phyloP scores from a whole-genome alignment of 768 basidiomycete species.

The Termitomyces sp. region DNA sequence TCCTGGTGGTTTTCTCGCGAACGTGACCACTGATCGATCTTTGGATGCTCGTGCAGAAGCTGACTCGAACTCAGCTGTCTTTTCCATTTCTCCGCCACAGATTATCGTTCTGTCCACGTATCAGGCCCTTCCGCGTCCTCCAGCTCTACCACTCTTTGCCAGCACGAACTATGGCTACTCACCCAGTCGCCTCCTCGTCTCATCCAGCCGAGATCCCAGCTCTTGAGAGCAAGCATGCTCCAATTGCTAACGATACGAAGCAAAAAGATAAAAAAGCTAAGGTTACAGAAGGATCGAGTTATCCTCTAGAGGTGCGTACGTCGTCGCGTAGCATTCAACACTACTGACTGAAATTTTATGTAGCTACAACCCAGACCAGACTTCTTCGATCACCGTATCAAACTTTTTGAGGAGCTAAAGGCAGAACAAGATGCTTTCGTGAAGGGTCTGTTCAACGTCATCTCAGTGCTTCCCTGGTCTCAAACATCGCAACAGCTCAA shows the following conservation, averaged over 20 bases:
- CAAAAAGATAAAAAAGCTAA: slow-evolving; percentile 41
- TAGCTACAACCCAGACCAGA: slow-evolving; percentile 81
- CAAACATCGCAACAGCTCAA: slow-evolving; percentile 46
- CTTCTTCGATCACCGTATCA: slow-evolving; percentile 87
- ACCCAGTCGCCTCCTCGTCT: slow-evolving; percentile 52
- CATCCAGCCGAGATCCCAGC: slow-evolving; percentile 46
- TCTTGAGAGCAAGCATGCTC: slow-evolving; percentile 38
- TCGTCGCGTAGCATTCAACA: not conserved
- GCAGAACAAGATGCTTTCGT: slow-evolving; percentile 79
- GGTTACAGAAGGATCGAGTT: slow-evolving; percentile 33
- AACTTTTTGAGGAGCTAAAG: slow-evolving; percentile 86
- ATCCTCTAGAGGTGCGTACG: slow-evolving; percentile 62
- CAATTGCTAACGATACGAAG: slow-evolving; percentile 14
- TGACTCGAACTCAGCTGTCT: slow-evolving; percentile 29
- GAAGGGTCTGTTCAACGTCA: slow-evolving; percentile 46
- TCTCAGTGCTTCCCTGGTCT: not conserved
- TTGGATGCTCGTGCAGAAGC: slow-evolving; percentile 32
- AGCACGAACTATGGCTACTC: slow-evolving; percentile 37
- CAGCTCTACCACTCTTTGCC: slow-evolving; percentile 11
- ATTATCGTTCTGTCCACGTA: slow-evolving; percentile 28
- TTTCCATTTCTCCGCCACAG: slow-evolving; percentile 28
- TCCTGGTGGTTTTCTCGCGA: slow-evolving; percentile 11
- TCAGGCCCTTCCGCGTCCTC: slow-evolving; percentile 15
- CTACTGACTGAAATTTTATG: slow-evolving; percentile 9
- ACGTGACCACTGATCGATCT: slow-evolving; percentile 37